phyloP scores from a whole-genome alignment of 1,139 yeast genomes.

The Taphrina confusa region DNA sequence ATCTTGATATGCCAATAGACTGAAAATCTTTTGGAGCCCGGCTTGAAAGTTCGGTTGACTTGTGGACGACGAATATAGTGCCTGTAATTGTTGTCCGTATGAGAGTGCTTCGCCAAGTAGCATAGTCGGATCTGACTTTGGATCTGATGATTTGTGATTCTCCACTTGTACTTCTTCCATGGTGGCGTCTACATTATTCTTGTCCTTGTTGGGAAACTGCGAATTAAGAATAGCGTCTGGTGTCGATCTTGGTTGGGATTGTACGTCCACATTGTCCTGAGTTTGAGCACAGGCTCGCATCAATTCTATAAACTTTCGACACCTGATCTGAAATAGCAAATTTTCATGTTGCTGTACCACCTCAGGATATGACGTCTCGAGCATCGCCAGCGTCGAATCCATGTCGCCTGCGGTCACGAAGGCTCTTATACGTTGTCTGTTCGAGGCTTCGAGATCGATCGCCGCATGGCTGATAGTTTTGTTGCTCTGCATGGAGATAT shows the following conservation, averaged over 20 bases:
- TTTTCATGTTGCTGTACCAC: conserved; percentile 51
- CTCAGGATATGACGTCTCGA: conserved; percentile 53
- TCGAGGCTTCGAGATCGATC: conserved; percentile 47
- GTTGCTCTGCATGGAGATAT: conserved; percentile 44
- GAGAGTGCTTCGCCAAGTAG: conserved; percentile 49
- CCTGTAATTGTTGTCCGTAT: conserved; percentile 55
- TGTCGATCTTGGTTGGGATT: background rate
- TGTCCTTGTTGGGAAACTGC: background rate
- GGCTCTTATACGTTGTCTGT: conserved; percentile 57
- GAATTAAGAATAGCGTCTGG: too few relatives aligned
- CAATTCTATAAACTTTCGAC: conserved; percentile 56
- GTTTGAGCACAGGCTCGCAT: conserved; percentile 44
- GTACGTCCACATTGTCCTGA: conserved; percentile 19
- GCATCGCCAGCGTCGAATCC: conserved; percentile 52
- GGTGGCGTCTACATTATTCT: background rate
- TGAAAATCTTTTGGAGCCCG: conserved; percentile 51
- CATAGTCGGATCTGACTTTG: conserved; percentile 35
- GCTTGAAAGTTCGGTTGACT: conserved; percentile 45
- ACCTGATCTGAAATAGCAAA: conserved; percentile 57
- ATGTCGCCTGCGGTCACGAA: conserved; percentile 55
- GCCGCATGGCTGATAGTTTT: conserved; percentile 40
- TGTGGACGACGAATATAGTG: conserved; percentile 45
- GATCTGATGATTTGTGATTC: background rate
- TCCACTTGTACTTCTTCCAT: conserved; percentile 28
- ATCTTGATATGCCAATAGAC: conserved; percentile 57